Conservation (phyloP, 352 stramenopile genomes). For the Sclerospora graminicola region DNA sequence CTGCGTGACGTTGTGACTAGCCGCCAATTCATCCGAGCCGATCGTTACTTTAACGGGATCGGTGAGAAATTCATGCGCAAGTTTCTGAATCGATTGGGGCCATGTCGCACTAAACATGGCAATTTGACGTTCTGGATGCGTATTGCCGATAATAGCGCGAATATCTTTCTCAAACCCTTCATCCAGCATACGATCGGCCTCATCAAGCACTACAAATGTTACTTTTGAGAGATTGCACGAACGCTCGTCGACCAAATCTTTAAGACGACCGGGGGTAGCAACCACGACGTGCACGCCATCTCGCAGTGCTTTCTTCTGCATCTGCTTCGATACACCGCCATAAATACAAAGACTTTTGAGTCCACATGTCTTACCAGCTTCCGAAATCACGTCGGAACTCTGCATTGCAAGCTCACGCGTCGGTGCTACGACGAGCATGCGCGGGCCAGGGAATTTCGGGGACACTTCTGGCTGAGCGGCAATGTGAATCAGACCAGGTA, state of each 20-base stretch:
- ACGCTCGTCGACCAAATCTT: slow-evolving; percentile 83
- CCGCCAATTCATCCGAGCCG: slow-evolving; percentile 91
- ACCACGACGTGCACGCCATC: slow-evolving; percentile 89
- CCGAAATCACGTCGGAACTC: slow-evolving; percentile 85
- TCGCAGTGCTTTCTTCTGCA: slow-evolving; percentile 85
- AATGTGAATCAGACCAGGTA: slow-evolving; percentile 89
- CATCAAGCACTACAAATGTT: slow-evolving; percentile 92
- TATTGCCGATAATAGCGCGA: slow-evolving; percentile 75
- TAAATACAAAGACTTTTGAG: slow-evolving; percentile 91
- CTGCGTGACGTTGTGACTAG: slow-evolving; percentile 93
- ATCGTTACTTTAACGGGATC: slow-evolving; percentile 91
- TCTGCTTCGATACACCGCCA: slow-evolving; percentile 91
- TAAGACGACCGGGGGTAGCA: slow-evolving; percentile 93
- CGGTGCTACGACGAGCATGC: slow-evolving; percentile 91
- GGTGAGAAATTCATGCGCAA: slow-evolving; percentile 93
- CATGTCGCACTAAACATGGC: slow-evolving; percentile 97
- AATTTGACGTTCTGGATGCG: slow-evolving; percentile 86
- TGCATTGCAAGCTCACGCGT: slow-evolving; percentile 93
- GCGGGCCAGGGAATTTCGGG: slow-evolving; percentile 49
- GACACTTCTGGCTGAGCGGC: slow-evolving; percentile 45
- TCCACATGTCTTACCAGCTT: slow-evolving; percentile 84
- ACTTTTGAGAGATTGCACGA: slow-evolving; percentile 82
- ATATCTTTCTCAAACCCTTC: slow-evolving; percentile 94
- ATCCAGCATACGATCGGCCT: slow-evolving; percentile 92
- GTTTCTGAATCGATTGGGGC: slow-evolving; percentile 93